These are phyloP conservation scores for Torrubiella hemipterigena DNA, from an alignment of 2,329 filamentous ascomycete species.

Conservation along the genomic window DNA sequence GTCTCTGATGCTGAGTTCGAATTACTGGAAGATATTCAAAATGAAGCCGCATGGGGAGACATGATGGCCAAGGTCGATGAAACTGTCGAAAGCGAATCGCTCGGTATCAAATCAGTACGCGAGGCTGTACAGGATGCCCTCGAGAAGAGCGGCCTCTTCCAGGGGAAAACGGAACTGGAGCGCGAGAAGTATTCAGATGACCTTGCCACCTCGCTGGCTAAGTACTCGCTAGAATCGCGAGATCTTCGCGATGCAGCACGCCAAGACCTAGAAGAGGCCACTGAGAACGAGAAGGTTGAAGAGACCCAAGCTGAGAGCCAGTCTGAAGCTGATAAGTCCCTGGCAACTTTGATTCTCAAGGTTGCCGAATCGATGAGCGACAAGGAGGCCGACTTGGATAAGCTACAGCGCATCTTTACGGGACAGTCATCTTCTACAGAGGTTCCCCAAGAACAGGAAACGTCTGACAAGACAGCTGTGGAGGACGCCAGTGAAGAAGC, in stretches of 20 bases:
- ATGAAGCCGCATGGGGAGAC: slow-evolving; percentile 36
- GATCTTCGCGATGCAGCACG: slow-evolving; percentile 9
- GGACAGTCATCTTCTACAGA: slow-evolving; percentile 29
- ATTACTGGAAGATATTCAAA: slow-evolving; percentile 13
- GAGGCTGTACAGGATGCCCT: slow-evolving; percentile 44
- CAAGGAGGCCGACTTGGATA: slow-evolving; percentile 25
- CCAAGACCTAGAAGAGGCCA: slow-evolving; percentile 8
- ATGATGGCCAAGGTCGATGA: slow-evolving; percentile 43
- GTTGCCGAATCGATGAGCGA: slow-evolving; percentile 35
- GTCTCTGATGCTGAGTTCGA: slow-evolving; percentile 9
- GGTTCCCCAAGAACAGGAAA: background rate
- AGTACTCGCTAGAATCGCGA: slow-evolving; percentile 15
- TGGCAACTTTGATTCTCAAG: slow-evolving; percentile 39
- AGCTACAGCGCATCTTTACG: slow-evolving; percentile 39
- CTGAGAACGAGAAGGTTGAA: slow-evolving; percentile 5
- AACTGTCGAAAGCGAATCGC: slow-evolving; percentile 44
- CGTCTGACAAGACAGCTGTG: background rate
- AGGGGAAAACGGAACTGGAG: slow-evolving; percentile 30
- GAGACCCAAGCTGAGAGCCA: slow-evolving; percentile 1
- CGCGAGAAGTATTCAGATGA: slow-evolving; percentile 35
- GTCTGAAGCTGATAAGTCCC: slow-evolving; percentile 10
- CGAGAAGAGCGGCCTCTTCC: slow-evolving; percentile 39
- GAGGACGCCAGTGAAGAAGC: background rate
- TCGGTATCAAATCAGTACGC: slow-evolving; percentile 36
- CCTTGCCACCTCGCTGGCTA: slow-evolving; percentile 35